Base-by-base conservation (phyloP, 805 yeast genomes). In the Yamadazyma scolyti region DNA sequence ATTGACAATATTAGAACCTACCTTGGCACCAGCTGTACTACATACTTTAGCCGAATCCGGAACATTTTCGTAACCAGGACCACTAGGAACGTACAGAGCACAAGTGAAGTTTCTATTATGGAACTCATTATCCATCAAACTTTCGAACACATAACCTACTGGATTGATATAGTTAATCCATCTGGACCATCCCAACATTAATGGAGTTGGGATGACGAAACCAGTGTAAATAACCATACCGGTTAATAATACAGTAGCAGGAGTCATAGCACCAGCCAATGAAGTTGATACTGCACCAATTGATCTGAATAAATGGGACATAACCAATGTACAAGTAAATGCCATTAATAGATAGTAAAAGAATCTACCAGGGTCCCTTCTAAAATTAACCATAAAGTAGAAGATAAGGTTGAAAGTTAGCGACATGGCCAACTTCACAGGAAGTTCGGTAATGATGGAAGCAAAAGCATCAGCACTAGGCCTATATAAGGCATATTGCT, bases 381-480 rank as follows among this genome's bases (percentile, higher is more conserved):
- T 50, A 37, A 59, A 58, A 38, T 59, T 46, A 7, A 80, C 56
- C 64, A 82, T 55, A 56, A 81, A 83, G 42, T 60, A 60, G 29
- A 53, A 46, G 6, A 48, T 42, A 31, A 60, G 31, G 33, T 56
- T 53, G 40, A 60, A 59, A 9, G 47, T 36, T 13, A 49, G 39
- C 50, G 53, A 50, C 20, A 46, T 40, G 6, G 58, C 37, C 55
- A 82, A 81, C 31, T 75, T 65, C 3, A 88, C 87, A 38, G 82
- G 54, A 24, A 76, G 79, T 3, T 84, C 70, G 4, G 79, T 36
- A 8, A 10, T 14, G 26, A 77, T 62, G 5, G 76, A 61, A 0
- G 85, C 79, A 4, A 82, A 43, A 1, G 87, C 81, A 48, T 82
- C 90, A 3, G 84, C 77, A 9, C 85, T 70, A 3, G 89, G 88